Conservation (phyloP, 73 alveolate genomes). For the Paramecium bursaria region DNA sequence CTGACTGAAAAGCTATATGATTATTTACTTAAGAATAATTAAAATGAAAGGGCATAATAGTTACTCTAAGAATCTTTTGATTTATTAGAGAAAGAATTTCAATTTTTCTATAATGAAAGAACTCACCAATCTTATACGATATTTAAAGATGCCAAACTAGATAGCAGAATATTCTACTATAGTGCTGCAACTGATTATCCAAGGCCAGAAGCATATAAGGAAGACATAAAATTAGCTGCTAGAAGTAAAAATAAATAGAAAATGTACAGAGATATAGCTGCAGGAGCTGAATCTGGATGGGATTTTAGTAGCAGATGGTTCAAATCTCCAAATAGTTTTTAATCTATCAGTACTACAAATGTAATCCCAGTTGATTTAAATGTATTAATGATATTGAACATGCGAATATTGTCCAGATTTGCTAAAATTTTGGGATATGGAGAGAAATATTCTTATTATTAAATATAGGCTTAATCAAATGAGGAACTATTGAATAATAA, state of each 20-base stretch:
- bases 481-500: not conserved
- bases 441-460: not conserved
- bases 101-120: constrained; percentile 40
- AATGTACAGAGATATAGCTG: not conserved
- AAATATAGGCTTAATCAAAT: not conserved
- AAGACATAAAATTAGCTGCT: constrained; percentile 6
- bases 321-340: not conserved
- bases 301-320: constrained; percentile 56
- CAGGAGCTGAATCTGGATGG: constrained; percentile 64
- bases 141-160: constrained; percentile 18
- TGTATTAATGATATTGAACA: constrained; percentile 7
- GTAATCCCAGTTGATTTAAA: constrained; percentile 34
- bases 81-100: not conserved
- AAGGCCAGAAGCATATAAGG: constrained; percentile 57
- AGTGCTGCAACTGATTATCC: constrained; percentile 33
- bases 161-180: constrained; percentile 17
- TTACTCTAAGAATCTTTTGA: not conserved
- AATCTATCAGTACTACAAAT: constrained; percentile 3
- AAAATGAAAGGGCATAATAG: constrained; percentile 26
- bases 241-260: not conserved
- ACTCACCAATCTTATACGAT: not conserved
- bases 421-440: not conserved
- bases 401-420: constrained; percentile 2
- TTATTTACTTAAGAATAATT: not conserved
- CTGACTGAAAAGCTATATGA: constrained; percentile 15